Evolutionary conservation across 768 basidiomycete genomes (phyloP), one percentile per base, ranked within the genome.

Genomic region (Rhodotorula diobovata): DNA sequence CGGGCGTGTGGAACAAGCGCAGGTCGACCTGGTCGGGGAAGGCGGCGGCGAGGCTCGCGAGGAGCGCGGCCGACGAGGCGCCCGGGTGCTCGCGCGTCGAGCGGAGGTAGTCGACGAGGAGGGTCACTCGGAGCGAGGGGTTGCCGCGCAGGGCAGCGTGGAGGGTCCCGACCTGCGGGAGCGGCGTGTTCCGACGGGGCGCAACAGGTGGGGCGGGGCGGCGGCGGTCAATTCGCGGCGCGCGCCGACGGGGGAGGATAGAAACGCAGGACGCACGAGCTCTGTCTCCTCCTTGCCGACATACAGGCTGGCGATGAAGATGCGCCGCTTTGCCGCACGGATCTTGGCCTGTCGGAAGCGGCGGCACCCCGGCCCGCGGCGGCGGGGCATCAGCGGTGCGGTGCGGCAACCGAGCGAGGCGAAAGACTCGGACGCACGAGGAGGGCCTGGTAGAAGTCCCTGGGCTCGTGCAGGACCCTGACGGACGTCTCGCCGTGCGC

Each of bases 261-360:
- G 62, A 34, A 32, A 51, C 45, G 30, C 4, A 1, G 46, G 60
- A 83, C 89, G 76, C 67, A 94, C 95, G 74, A 99, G 84, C 71
- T 90, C 86, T 16, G 82, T 81, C 79, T 96, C 92, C 61, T 87
- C 85, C 20, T 87, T 85, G 21, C 92, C 92, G 64, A 96, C 87
- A 79, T 96, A 96, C 20, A 96, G 82, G 1, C 91, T 91, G 0
- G 95, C 96, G 39, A 99, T 84, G 78, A 94, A 90, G 76, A 99
- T 86, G 66, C 93, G 86, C 61, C 83, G 81, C 67, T 87, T 85
- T 1, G 95, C 95, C n/a, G 85, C 83, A 55, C 82, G 82, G 63
- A 98, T 87, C 84, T 91, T 88, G 68, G 85, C 83, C 93, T 94
- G 76, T 23, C 37, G 61, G n/a, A n/a, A n/a, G n/a, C n/a, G n/a